These are phyloP conservation scores for Vicia villosa DNA, from an alignment of 306 rosid species.

Conservation along the genomic window DNA sequence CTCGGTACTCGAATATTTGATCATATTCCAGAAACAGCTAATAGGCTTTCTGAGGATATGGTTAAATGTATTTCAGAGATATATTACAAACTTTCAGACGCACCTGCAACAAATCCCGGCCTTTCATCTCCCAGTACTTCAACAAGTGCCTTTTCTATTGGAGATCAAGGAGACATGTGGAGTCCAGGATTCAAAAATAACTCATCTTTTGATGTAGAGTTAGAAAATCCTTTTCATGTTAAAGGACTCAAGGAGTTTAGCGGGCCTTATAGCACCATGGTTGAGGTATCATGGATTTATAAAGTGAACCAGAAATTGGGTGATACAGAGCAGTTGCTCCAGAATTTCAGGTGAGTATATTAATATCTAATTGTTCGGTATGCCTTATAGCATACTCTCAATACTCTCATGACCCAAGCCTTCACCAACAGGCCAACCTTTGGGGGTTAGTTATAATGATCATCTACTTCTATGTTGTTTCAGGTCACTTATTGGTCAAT, in stretches of 20 bases:
- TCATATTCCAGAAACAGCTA: constrained; percentile 77
- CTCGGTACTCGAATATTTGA: constrained; percentile 73
- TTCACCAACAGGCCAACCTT: too few species aligned
- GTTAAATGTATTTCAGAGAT: constrained; percentile 80
- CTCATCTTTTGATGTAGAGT: constrained; percentile 61
- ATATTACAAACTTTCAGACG: constrained; percentile 84
- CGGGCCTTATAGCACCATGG: constrained; percentile 91
- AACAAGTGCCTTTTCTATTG: constrained; percentile 65
- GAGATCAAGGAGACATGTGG: constrained; percentile 73
- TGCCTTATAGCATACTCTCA: too few species aligned
- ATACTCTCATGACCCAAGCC: too few species aligned
- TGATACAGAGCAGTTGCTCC: constrained; percentile 71
- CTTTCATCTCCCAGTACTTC: constrained; percentile 86
- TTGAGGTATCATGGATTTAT: constrained; percentile 87
- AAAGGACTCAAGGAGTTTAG: constrained; percentile 86
- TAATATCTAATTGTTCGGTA: neutral
- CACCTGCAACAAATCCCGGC: constrained; percentile 60
- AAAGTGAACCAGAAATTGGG: constrained; percentile 68
- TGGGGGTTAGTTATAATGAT: constrained; percentile 1
- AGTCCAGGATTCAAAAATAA: constrained; percentile 71
- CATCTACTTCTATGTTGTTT: constrained; percentile 32
- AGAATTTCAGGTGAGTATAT: constrained; percentile 68
- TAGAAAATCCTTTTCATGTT: constrained; percentile 88
- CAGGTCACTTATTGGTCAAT: constrained; percentile 72
- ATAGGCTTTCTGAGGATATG: constrained; percentile 87